These are phyloP conservation scores for Circinella minor DNA, from an alignment of 371 early-diverging fungal genomes.

Conservation along the genomic window DNA sequence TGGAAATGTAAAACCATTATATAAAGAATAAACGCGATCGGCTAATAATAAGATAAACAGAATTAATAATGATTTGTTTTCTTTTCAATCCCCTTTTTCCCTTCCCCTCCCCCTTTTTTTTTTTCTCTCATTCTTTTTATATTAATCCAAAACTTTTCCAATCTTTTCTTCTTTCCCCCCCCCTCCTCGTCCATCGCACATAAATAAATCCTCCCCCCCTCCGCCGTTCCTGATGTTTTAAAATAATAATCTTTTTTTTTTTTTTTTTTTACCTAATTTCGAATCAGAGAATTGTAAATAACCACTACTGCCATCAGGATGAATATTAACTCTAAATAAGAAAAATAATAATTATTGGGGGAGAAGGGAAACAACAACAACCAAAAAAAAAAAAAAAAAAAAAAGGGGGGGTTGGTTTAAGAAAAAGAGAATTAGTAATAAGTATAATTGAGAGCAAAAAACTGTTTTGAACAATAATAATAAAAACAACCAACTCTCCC, in stretches of 20 bases:
- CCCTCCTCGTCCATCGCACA: neutral
- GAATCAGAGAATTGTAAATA: slow-evolving; percentile 24
- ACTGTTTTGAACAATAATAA: no score
- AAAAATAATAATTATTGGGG: neutral
- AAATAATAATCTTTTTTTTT: no score
- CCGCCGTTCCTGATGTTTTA: neutral
- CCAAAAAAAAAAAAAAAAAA: no score
- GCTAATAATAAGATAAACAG: slow-evolving; percentile 14
- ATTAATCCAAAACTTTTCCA: no score
- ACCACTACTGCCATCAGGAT: slow-evolving; percentile 19
- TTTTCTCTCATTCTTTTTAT: no score
- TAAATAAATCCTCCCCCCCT: neutral
- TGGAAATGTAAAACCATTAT: slow-evolving; percentile 32
- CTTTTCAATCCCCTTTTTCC: neutral
- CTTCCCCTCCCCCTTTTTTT: no score
- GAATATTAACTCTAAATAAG: slow-evolving; percentile 14
- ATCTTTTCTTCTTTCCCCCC: no score
- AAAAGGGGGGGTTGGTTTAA: no score
- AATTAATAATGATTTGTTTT: neutral
- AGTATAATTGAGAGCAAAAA: no score
- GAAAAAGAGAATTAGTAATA: no score
- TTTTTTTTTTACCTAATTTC: slow-evolving; percentile 17
- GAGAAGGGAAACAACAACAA: neutral
- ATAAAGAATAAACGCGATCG: slow-evolving; percentile 28
- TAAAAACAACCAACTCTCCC: no score